Evolutionary conservation across 352 stramenopile species (phyloP), one percentile per base, ranked within the genome.

Genomic region (Pythium dissimile): DNA sequence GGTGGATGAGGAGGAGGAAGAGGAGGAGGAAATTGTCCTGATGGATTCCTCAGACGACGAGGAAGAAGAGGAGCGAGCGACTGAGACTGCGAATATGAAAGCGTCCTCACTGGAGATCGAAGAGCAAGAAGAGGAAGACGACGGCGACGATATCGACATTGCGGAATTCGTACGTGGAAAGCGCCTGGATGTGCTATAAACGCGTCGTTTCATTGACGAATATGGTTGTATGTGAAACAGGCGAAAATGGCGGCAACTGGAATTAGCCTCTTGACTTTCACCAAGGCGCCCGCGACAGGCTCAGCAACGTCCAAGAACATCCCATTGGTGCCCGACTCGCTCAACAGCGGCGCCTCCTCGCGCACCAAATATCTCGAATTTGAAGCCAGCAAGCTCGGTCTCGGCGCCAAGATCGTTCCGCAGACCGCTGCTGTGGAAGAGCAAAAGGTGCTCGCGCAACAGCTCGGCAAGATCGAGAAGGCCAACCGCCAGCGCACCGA

Each of bases 341-440:
- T 93, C 9, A 77, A 94, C 64, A 95, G 86, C 41, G 83, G 83
- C 7, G 76, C 82, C 0, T 75, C 71, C 16, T 60, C 71, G 24
- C 72, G 72, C 50, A 66, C 75, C 21, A 66, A 69, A 47, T 83
- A 77, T 53, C 62, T 86, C 32, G 60, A 71, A 18, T 82, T 86
- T 47, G 56, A 80, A 48, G 73, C 67, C 46, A 60, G 53, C 12
- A 74, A 73, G 41, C 61, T 62, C 23, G 51, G 59, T 2, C 59
- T 72, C 4, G 73, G 74, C 32, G 66, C 68, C 32, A 61, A 71
- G 50, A 54, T 92, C 24, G 58, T 77, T 30, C 46, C 67, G 0
- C 66, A 80, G 6, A 78, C 73, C n/a, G 68, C 71, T 1, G 46
- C 70, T 0, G 47, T 64, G 5, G 81, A 92, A 37, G 80, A 90